Base-by-base conservation (phyloP, 2,329 filamentous ascomycete genomes). In the Aspergillus hiratsukae region DNA sequence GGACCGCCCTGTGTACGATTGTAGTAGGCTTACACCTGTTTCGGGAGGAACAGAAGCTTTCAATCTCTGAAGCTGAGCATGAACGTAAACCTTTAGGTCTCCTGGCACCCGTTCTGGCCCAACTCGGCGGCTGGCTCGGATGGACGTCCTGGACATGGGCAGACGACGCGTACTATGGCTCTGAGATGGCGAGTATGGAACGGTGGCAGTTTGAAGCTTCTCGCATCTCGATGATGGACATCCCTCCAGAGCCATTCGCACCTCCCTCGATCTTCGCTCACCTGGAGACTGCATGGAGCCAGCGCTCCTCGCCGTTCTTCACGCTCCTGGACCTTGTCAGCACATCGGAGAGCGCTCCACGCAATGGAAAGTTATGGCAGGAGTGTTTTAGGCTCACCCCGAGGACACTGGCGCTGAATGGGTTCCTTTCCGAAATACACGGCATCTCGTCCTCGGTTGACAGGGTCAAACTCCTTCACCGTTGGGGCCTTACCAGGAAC, bases 21-120 rank as follows among this genome's bases (percentile, higher is more conserved):
- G 78, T 95, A 61, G 78, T 87, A 41, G 88, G 84, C 0, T 78
- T 99, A 11, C 94, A 99, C 74, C 79, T 97, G 3, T 78, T 96
- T n/a, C 82, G 89, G 0, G 93, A 99, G 71, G 94, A 99, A 70
- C 82, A 89, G 60, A 97, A 96, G 69, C 81, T 99, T 1, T 85
- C 90, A 58, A 82, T 87, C 3, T 75, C 78, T 54, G 78, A 79
- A 48, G 74, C 75, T n/a, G 79, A 82, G 59, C 70, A 74, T n/a
- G 73, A 78, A 10, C 72, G 69, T 49, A 72, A 71, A 21, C 75
- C 79, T 45, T 64, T 75, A 23, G 74, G 78, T 14, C 78, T 81
- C 45, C 74, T 97, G 23, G 83, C 85, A n/a, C 86, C 89, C 17
- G 72, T 97, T 1, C 76, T 97, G 46, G 86, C 87, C 48, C 93